Base-by-base conservation (phyloP, 164 flowering plant genomes). In the Aristolochia californica region DNA sequence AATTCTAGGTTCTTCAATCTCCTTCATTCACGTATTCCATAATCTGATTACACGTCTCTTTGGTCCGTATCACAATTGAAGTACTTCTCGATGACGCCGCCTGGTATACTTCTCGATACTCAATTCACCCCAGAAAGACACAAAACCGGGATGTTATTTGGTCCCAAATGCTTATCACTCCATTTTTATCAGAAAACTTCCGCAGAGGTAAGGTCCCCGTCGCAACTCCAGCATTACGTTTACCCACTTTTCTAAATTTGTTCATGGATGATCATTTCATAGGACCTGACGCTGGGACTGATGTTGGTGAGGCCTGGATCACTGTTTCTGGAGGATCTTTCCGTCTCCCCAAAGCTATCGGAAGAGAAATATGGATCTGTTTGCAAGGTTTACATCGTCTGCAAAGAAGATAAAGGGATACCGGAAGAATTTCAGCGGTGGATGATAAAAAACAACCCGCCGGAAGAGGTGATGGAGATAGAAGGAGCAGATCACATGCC, bases 401-500 rank as follows among this genome's bases (percentile, higher is more conserved):
- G 60, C 53, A 45, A 58, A 25, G 64, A 68, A 9, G 71, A 68
- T 26, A n/a, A 26, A 50, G 26, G 21, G 5, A 45, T 59, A 4
- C 52, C 45, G 0, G 48, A 54, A 15, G 44, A 47, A 0, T 49
- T 47, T 20, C 67, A 62, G 38, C 22, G 24, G 4, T 63, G 63
- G 71, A 68, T 62, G 64, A 48, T 59, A 5, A 47, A 63, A 25
- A 68, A 62, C 23, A 18, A 28, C 47, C 57, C 63, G 5, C 45
- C 38, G 18, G 20, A 54, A 22, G 45, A 53, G 28, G 66, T 68
- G 48, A 57, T 44, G 49, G 66, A 58, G 44, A 62, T 68, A 15
- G 24, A 44, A 11, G 55, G 63, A 17, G 58, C 71, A 8, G 71
- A 68, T 48, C 71, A 68, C 52, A 62, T 57, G 66, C n/a, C 62